Conservation (phyloP, 495 filamentous ascomycete species). For the Aspergillus nidulans region DNA sequence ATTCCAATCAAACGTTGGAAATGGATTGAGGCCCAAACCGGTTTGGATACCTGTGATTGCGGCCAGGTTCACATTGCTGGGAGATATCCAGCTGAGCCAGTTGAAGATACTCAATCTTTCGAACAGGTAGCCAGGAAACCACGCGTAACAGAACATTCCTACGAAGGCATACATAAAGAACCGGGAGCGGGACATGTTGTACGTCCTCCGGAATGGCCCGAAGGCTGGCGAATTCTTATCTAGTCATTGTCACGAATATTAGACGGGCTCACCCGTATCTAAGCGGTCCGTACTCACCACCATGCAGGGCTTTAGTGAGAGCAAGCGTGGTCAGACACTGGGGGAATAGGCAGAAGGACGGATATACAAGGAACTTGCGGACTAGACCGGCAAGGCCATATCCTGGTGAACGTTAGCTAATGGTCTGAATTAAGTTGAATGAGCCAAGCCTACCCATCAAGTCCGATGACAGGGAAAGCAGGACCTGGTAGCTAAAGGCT, state of each 20-base stretch:
- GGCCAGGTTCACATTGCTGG: conserved; percentile 34
- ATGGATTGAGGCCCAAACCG: conserved; percentile 42
- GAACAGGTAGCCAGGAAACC: conserved; percentile 27
- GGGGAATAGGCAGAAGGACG: conserved; percentile 63
- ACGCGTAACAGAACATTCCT: conserved; percentile 50
- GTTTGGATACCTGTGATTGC: conserved; percentile 46
- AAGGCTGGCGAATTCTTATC: background rate
- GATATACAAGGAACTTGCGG: conserved; percentile 43
- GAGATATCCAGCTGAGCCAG: conserved; percentile 5
- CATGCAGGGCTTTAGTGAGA: conserved; percentile 32
- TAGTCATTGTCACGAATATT: too few species aligned
- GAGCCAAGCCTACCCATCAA: too few species aligned
- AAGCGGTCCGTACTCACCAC: too few species aligned
- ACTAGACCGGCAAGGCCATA: conserved; percentile 45
- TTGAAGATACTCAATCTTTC: background rate
- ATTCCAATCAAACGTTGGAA: conserved; percentile 58
- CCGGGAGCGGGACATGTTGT: conserved; percentile 49
- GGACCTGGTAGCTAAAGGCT: background rate
- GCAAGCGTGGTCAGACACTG: conserved; percentile 52
- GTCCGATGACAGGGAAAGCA: too few species aligned
- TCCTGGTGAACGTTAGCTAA: too few species aligned
- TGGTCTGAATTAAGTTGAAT: too few species aligned
- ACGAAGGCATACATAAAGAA: conserved; percentile 53
- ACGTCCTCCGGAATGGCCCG: background rate
- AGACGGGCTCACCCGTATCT: too few species aligned